Percentiles rank a stretch among this genome's conserved stretches.
These are phyloP conservation scores for Colletotrichum tabaci DNA, from an alignment of 2,329 filamentous ascomycete species.

Conservation along the genomic window DNA sequence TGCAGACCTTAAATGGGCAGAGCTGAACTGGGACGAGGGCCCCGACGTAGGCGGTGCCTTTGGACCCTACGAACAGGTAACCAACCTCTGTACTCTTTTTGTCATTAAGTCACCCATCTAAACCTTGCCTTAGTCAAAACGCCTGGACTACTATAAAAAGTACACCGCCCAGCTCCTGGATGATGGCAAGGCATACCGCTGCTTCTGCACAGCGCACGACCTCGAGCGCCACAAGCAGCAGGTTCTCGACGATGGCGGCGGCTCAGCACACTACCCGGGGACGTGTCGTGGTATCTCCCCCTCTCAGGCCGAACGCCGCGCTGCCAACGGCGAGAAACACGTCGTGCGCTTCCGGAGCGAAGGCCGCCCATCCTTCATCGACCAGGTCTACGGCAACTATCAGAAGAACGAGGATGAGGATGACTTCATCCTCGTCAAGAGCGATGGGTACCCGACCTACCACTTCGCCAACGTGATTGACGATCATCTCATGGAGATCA, in stretches of 20 bases:
- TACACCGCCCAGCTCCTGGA: constrained; percentile 80
- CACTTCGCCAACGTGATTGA: constrained; percentile 98
- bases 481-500: constrained; percentile 95
- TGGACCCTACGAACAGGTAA: constrained; percentile 88
- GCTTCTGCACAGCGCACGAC: constrained; percentile 86
- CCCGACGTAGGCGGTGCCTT: constrained; percentile 85
- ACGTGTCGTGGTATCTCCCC: constrained; percentile 78
- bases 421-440: constrained; percentile 92
- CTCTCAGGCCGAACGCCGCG: constrained; percentile 79
- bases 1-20: constrained; percentile 88
- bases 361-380: constrained; percentile 75
- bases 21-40: constrained; percentile 95
- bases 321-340: constrained; percentile 77
- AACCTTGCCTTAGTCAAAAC: constrained; percentile 75
- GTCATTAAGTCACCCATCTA: background rate
- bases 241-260: constrained; percentile 66
- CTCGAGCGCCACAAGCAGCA: constrained; percentile 77
- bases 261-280: constrained; percentile 67
- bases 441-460: constrained; percentile 94
- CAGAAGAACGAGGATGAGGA: constrained; percentile 72
- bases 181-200: constrained; percentile 86
- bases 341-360: constrained; percentile 83
- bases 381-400: constrained; percentile 84
- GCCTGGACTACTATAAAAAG: constrained; percentile 79
- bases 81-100: constrained; percentile 17